A percentile compares a stretch with the other conserved stretches of the same genome.
phyloP scores from a whole-genome alignment of 202 grass and related monocot genomes.

The Brachypodium distachyon region DNA sequence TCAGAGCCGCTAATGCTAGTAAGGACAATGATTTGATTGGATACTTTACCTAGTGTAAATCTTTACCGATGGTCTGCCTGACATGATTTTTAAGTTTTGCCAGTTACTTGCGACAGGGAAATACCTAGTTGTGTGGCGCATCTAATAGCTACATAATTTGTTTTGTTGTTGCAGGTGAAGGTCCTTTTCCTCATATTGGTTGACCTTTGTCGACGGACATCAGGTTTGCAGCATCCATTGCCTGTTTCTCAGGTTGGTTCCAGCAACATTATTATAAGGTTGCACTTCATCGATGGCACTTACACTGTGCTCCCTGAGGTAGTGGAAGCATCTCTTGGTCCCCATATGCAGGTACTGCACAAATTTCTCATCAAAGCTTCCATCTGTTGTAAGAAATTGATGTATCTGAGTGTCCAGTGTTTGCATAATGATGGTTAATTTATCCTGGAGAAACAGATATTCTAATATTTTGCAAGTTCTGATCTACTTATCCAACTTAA shows the following conservation, averaged over 20 bases:
- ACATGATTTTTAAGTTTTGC: neutral
- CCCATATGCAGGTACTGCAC: conserved; percentile 89
- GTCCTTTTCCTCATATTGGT: conserved; percentile 95
- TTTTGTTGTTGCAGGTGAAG: conserved; percentile 64
- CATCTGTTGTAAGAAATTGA: neutral
- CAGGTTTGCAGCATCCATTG: conserved; percentile 67
- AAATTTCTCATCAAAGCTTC: neutral
- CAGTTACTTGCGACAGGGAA: neutral
- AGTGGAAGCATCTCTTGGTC: conserved; percentile 93
- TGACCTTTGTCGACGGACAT: conserved; percentile 95
- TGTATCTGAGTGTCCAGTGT: neutral
- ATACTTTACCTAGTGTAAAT: neutral
- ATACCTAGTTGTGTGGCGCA: neutral
- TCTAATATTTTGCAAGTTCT: neutral
- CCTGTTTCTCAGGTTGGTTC: conserved; percentile 91
- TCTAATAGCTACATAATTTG: conserved; percentile 8
- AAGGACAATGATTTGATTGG: neutral
- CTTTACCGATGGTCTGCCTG: neutral
- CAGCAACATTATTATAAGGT: conserved; percentile 89
- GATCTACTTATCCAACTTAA: neutral
- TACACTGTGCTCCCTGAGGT: conserved; percentile 98
- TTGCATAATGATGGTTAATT: neutral
- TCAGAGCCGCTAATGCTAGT: neutral
- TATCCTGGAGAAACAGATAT: neutral
- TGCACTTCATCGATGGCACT: conserved; percentile 97